Base-by-base conservation (phyloP, 805 yeast species). In the Metschnikowia borealis region DNA sequence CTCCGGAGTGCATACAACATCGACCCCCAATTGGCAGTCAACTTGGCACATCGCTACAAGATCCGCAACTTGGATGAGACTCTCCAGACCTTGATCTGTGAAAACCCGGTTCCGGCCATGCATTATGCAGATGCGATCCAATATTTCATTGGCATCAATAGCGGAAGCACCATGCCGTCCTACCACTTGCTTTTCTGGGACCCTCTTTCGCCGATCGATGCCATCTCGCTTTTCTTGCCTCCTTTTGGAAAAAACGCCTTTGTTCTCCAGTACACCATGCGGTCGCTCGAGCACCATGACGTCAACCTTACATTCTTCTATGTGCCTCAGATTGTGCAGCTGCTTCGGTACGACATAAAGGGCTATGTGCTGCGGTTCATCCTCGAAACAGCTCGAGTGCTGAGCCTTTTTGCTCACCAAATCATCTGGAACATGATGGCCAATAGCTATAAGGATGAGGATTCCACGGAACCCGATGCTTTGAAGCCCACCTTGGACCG, bases 381-480 rank as follows among this genome's bases (percentile, higher is more conserved):
- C 55, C 70, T 92, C 49, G 98, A 94, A 65, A 89, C 97, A 1
- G 97, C 96, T 1, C 84, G 86, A 62, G 88, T 90, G 13, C 85
- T 94, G 26, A 95, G 88, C 57, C 73, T 92, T 54, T 94, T 94
- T 75, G 91, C 98, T 0, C 99, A 94, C 67, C 99, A 94, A 68
- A 91, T 94, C 56, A 89, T 94, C 49, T 94, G 99, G 99, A 94
- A 94, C 62, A 89, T 94, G 87, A 69, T 86, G 61, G 98, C 99
- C 1, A 94, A 95, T 63, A 82, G 90, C 54, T 94, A 80, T 68
- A 86, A 85, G 58, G 97, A 88, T 63, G 98, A 92, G 59, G 96
- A 92, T 8, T 84, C 89, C 0, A 74, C 82, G 0, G 76, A 80
- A 6, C 94, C 95, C 3, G 96, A 91, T 68, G 74, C 80, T 1